A percentile compares a stretch with the other conserved stretches of the same genome.
These are phyloP conservation scores for Scutellaria galericulata DNA, from an alignment of 257 asterid genomes.

Conservation along the genomic window DNA sequence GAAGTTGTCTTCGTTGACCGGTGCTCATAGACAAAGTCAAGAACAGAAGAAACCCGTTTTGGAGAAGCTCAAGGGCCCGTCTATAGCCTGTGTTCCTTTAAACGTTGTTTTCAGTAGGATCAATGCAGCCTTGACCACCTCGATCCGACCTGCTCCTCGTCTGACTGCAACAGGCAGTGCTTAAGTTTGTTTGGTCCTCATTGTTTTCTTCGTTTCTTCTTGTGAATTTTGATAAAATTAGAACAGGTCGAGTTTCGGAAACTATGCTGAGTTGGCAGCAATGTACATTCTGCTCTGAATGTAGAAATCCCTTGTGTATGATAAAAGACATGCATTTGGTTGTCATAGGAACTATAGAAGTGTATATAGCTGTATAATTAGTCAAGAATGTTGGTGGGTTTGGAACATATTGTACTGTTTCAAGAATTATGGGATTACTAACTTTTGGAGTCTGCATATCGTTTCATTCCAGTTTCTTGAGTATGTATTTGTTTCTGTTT, in stretches of 20 bases:
- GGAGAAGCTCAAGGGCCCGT: constrained; percentile 63
- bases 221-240: constrained; percentile 37
- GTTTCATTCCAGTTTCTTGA: neutral
- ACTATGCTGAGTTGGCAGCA: constrained; percentile 30
- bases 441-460: neutral
- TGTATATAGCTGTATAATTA: constrained; percentile 53
- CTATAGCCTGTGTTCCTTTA: constrained; percentile 77
- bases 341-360: constrained; percentile 33
- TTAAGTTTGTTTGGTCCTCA: constrained; percentile 32
- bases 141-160: constrained; percentile 46
- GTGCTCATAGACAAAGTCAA: constrained; percentile 43
- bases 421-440: constrained; percentile 24
- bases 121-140: constrained; percentile 57
- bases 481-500: neutral
- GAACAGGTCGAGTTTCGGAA: constrained; percentile 18
- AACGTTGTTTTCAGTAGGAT: constrained; percentile 71
- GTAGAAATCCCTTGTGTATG: constrained; percentile 49
- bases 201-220: neutral
- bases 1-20: constrained; percentile 71
- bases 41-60: constrained; percentile 49
- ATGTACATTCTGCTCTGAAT: constrained; percentile 43
- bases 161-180: constrained; percentile 30
- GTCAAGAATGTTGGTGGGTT: constrained; percentile 41
- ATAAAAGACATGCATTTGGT: constrained; percentile 36
- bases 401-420: constrained; percentile 12